Conservation (phyloP, 371 early-diverging fungal genomes). For the Mucor piriformis region DNA sequence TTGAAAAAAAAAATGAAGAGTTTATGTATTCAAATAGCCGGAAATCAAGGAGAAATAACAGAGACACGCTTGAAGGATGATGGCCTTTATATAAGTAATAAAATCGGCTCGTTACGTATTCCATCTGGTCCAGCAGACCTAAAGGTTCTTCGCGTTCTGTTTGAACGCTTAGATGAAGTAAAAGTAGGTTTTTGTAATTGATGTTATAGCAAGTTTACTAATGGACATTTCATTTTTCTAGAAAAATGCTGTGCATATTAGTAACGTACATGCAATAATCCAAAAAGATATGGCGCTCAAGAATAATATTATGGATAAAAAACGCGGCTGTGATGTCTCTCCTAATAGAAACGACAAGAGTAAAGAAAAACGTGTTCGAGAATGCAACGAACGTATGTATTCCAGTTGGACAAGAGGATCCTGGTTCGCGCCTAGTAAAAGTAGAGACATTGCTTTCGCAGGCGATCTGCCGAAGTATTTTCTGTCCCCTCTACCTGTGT, state of each 20-base stretch:
- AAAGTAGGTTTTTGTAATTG: slow-evolving; percentile 11
- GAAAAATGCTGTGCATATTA: slow-evolving; percentile 2
- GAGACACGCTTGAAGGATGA: slow-evolving; percentile 5
- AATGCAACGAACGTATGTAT: slow-evolving; percentile 85
- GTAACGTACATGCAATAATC: slow-evolving; percentile 5
- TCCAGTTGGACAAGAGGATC: slow-evolving; percentile 81
- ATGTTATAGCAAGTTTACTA: not conserved
- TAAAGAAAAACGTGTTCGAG: slow-evolving; percentile 38
- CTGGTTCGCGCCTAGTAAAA: slow-evolving; percentile 26
- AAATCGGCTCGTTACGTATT: slow-evolving; percentile 1
- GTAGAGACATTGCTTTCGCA: slow-evolving; percentile 5
- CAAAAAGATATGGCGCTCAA: not conserved
- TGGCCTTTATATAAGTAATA: slow-evolving; percentile 3
- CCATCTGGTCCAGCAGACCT: slow-evolving; percentile 9
- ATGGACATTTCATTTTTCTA: not conserved
- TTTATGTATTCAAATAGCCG: slow-evolving; percentile 5
- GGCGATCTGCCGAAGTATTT: slow-evolving; percentile 3
- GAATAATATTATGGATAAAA: slow-evolving; percentile 3
- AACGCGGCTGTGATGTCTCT: slow-evolving; percentile 1
- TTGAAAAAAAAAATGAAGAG: slow-evolving; percentile 3
- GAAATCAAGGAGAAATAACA: slow-evolving; percentile 7
- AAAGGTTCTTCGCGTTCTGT: slow-evolving; percentile 1
- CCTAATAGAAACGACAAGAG: slow-evolving; percentile 3
- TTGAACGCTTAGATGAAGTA: slow-evolving; percentile 9
- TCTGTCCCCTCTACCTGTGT: slow-evolving; percentile 2